Evolutionary conservation across 129 eudicot genomes (phyloP).

Genomic region (Lactuca sativa): DNA sequence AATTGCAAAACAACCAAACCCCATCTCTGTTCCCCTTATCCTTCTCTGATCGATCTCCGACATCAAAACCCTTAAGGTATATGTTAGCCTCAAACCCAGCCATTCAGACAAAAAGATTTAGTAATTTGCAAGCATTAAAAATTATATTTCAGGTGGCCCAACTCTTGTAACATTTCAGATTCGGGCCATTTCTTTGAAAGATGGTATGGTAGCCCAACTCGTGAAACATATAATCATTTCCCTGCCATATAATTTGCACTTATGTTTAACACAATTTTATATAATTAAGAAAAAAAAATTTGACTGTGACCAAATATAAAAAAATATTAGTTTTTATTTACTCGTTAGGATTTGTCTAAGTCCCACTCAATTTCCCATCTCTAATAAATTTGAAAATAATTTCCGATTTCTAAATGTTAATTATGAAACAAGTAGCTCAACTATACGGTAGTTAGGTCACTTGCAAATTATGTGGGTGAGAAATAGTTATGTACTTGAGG

Average conservation of each 20-base stretch:
- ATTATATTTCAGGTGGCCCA: no score
- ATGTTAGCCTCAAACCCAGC: no score
- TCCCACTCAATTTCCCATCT: not conserved
- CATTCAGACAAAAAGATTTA: no score
- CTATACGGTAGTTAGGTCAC: slow-evolving; percentile 7
- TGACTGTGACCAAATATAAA: not conserved
- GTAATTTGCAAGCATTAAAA: no score
- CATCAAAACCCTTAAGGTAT: no score
- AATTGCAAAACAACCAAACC: no score
- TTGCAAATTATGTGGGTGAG: not conserved
- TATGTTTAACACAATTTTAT: no score
- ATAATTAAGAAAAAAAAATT: no score
- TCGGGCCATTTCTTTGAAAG: not conserved
- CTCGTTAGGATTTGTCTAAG: not conserved
- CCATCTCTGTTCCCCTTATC: no score
- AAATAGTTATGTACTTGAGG: not conserved
- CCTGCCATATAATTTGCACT: not conserved
- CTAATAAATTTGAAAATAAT: not conserved
- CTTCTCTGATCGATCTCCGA: no score
- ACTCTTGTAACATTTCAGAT: not conserved
- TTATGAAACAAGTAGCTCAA: not conserved
- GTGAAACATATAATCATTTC: not conserved
- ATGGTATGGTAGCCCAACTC: not conserved
- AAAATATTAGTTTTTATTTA: no score
- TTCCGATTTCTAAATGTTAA: not conserved